These are phyloP conservation scores for Trametes elegans DNA, from an alignment of 768 basidiomycete species.

Conservation along the genomic window DNA sequence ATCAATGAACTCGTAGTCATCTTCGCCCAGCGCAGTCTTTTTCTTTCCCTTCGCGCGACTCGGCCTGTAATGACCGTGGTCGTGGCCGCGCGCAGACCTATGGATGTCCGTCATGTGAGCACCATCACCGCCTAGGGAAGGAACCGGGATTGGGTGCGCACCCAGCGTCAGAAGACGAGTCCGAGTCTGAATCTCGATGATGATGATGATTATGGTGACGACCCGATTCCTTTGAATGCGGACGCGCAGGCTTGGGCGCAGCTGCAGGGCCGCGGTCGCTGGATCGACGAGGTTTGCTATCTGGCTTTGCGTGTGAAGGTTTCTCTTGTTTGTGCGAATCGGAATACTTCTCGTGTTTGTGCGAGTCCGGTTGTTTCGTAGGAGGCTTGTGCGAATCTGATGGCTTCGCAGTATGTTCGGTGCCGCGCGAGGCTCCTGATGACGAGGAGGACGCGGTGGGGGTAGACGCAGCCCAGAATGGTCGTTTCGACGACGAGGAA, in stretches of 20 bases:
- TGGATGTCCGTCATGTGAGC: background rate
- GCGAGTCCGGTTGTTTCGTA: conserved; percentile 11
- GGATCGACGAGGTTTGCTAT: conserved; percentile 1
- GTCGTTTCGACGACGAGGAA: background rate
- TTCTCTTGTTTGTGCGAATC: background rate
- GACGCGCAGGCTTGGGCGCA: conserved; percentile 10
- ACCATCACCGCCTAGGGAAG: background rate
- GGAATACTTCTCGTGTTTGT: too few species aligned
- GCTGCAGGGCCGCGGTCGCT: conserved; percentile 2
- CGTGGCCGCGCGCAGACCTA: conserved; percentile 8
- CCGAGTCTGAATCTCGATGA: conserved; percentile 11
- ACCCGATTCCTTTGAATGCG: conserved; percentile 5
- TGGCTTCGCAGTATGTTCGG: conserved; percentile 11
- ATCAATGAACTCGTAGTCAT: conserved; percentile 29
- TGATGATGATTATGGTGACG: conserved; percentile 8
- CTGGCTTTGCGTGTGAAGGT: background rate
- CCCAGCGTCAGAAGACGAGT: conserved; percentile 14
- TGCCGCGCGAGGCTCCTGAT: background rate
- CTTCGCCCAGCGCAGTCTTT: conserved; percentile 22
- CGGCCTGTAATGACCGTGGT: conserved; percentile 7
- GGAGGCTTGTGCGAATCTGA: background rate
- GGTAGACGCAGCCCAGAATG: conserved; percentile 11
- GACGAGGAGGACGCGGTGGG: conserved; percentile 25
- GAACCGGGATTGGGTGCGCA: background rate
- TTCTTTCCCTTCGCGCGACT: conserved; percentile 7